Base-by-base conservation (phyloP, 1,139 yeast species). In the Pichia sp. region DNA sequence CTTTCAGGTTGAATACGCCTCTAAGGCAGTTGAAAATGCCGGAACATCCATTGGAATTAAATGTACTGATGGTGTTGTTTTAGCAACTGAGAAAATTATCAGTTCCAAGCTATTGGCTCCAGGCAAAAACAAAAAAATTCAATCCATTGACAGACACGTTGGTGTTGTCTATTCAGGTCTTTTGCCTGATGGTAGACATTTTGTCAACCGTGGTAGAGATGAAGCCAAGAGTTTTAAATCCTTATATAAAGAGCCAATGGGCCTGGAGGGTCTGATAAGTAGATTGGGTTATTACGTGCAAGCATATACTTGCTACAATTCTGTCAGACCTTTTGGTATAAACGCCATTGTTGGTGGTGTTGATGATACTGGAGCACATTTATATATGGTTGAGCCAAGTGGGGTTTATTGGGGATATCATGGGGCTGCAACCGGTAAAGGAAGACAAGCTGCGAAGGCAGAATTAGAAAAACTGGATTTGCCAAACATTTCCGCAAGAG, bases 401-500 rank as follows among this genome's bases (percentile, higher is more conserved):
- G 98, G 99, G 50, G 73, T 88, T 1, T 85, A 81, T 60, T 92
- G 98, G 97, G 99, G 99, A 40, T 94, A 92, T 66, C 75, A 77
- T 45, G 98, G 97, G 47, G 95, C 97, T 42, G 98, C 98, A 34
- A 80, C 97, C 4, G 99, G 99, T 50, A 94, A 92, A 65, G 98
- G 98, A 40, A 81, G 97, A 64, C 98, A 92, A 66, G 78, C 87
- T 29, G 98, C 98, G 48, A 90, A 88, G 66, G 85, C 92, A 27
- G 98, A 94, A 66, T 75, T 94, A 57, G 99, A 94, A 66, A 94
- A 92, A 65, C 72, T 94, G 56, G 85, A 88, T 53, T 71, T 79
- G 51, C 83, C 79, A 45, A 76, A 74, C 52, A 68, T 94, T 54
- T 69, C 82, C 2, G 85, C 81, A 8, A 75, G 68, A 53, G 95